Evolutionary conservation across 2,329 filamentous ascomycete species (phyloP), one percentile per base, ranked within the genome.

Genomic region (Curvularia sp.): DNA sequence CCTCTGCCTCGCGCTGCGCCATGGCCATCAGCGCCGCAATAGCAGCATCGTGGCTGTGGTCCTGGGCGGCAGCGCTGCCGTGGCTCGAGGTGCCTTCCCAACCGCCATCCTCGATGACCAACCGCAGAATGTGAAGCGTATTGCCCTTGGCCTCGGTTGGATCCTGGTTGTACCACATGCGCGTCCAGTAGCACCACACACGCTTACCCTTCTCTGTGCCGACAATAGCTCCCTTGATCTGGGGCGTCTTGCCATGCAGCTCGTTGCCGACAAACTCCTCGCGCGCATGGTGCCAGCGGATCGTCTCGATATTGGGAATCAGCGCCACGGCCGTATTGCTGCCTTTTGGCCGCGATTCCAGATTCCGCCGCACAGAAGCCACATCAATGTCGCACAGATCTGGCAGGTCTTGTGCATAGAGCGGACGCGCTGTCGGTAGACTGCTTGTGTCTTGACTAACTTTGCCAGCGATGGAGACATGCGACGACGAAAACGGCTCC

Each of bases 241-340:
- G 71, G 0, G 91, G 89, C 5, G 73, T 73, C 18, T 80, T 78
- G 2, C 83, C 80, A 64, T 89, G 85, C 5, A 93, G 80, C 61
- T 86, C 84, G 54, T 84, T 82, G 5, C 85, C 85, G 70, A 94
- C 88, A 75, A 90, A 95, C 49, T 93, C 88, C 77, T 97, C 92
- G 49, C 94, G 87, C 58, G 88, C 86, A 74, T 92, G 86, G 75
- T 94, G 89, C 92, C 92, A 96, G 60, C 84, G 78, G 65, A 93
- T 84, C 6, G 87, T 86, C 56, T 89, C 85, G 59, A 85, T 76
- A 68, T 92, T 86, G 0, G 92, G 91, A 48, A 87, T 66, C 61
- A 93, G 79, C 41, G 91, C 90, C 41, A 95, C 84, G 22, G 81
- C 78, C 13, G 81, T 84, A 64, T 82, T 80, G 57, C 78, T 71